Evolutionary conservation across 169 alveolate species (phyloP).

Genomic region (Plasmodium gallinaceum): DNA sequence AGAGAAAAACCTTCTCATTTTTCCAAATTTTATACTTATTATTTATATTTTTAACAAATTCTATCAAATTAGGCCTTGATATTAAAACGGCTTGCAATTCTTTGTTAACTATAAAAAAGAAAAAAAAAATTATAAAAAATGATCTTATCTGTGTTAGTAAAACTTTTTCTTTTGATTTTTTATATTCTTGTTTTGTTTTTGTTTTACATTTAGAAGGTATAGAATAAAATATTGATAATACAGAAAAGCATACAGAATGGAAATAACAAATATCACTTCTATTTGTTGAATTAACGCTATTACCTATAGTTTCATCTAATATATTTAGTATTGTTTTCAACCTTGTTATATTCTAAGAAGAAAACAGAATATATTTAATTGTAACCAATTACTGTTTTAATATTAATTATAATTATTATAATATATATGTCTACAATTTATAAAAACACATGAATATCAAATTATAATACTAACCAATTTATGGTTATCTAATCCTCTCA

Average conservation of each 20-base stretch:
- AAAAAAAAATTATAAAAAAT: neutral
- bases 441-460: neutral
- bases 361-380: neutral
- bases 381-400: neutral
- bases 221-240: slow-evolving; percentile 69
- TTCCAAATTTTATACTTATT: slow-evolving; percentile 41
- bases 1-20: slow-evolving; percentile 67
- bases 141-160: neutral
- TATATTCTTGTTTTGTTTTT: neutral
- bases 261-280: slow-evolving; percentile 30
- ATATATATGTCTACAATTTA: neutral
- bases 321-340: slow-evolving; percentile 49
- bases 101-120: slow-evolving; percentile 24
- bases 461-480: slow-evolving; percentile 46
- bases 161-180: neutral
- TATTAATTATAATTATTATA: neutral
- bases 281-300: neutral
- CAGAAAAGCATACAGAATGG: slow-evolving; percentile 59
- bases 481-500: slow-evolving; percentile 66
- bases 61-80: slow-evolving; percentile 59
- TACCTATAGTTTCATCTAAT: slow-evolving; percentile 21
- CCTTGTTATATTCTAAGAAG: slow-evolving; percentile 59
- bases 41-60: slow-evolving; percentile 47
- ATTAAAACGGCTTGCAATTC: slow-evolving; percentile 40
- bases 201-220: slow-evolving; percentile 72